Base-by-base conservation (phyloP, 2,329 filamentous ascomycete species). In the Xylariaceae sp. region DNA sequence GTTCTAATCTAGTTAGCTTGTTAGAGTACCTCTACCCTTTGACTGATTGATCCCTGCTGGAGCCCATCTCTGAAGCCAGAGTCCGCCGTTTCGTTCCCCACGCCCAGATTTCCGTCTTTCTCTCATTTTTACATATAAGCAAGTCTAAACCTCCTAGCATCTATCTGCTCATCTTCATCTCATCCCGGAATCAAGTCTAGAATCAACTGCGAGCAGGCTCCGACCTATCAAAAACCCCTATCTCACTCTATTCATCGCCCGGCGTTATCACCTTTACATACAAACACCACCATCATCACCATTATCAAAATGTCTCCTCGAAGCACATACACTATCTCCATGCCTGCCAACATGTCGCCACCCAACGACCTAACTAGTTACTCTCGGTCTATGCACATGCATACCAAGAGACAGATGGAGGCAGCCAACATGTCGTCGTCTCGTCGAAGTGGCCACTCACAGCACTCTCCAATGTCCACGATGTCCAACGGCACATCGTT, bases 361-460 rank as follows among this genome's bases (percentile, higher is more conserved):
- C 70, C 71, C 14, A 43, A 65, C 54, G 71, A 73, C 43, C 65
- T 75, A 39, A 64, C 69, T 6, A 71, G 72, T 3, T 89, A 89
- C 65, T 75, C 85, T 12, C 80, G 79, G 58, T 82, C 78, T 54
- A 88, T 89, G 82, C 83, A 85, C 68, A 78, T 82, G 52, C 84
- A 88, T 74, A 88, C 86, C 60, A 86, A 85, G 76, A 77, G 80
- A 53, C 86, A 87, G 70, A 87, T 89, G 83, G 84, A 88, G 60
- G 77, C 77, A 6, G 78, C 79, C n/a, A 76, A 78, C 11, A 76
- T 78, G 3, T 77, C 78, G 9, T 77, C 80, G 1, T 69, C 72
- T 28, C 71, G 75, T 40, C 71, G 74, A 21, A 50, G 57, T 9
- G 31, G 40, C 9, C 64, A 60, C 12, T 56, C 63, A 5, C 53